Conservation (phyloP, 805 yeast species). For the Zygoascus ofunaensis region DNA sequence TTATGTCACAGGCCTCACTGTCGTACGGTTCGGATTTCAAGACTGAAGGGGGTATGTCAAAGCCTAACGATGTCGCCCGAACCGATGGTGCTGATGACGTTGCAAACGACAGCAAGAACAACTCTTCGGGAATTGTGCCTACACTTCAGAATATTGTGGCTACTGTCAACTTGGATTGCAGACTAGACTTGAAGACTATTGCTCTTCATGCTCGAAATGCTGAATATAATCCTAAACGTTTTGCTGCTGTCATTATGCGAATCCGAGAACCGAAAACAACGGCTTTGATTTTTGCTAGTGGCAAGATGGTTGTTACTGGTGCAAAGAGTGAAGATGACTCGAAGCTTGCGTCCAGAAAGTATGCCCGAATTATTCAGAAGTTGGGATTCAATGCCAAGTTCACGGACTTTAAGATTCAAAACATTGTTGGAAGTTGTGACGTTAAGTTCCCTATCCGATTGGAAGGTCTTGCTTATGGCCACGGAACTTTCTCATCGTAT, state of each 20-base stretch:
- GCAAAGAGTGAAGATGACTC: conserved; percentile 98
- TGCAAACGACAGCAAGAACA: conserved; percentile 4
- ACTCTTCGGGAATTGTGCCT: conserved; percentile 89
- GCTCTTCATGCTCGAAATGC: conserved; percentile 99
- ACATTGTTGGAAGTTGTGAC: conserved; percentile 97
- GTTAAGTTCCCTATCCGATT: conserved; percentile 95
- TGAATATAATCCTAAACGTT: conserved; percentile 92
- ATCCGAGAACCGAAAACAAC: conserved; percentile 98
- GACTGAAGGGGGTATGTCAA: conserved; percentile 3
- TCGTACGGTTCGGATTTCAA: conserved; percentile 39
- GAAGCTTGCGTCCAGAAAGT: conserved; percentile 94
- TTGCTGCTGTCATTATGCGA: conserved; percentile 99
- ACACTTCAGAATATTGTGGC: conserved; percentile 90
- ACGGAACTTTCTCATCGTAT: conserved; percentile 96
- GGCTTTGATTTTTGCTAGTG: conserved; percentile 94
- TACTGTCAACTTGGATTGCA: conserved; percentile 92
- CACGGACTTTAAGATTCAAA: conserved; percentile 95
- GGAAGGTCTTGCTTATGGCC: conserved; percentile 95
- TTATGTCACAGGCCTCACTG: conserved; percentile 57
- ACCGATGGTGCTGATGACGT: not conserved
- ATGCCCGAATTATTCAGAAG: conserved; percentile 95
- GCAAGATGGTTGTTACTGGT: conserved; percentile 99
- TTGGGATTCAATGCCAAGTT: conserved; percentile 96
- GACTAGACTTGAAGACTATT: conserved; percentile 90
- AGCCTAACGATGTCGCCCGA: conserved; percentile 6